Conservation (phyloP, 768 basidiomycete genomes). For the Collybia sordida region DNA sequence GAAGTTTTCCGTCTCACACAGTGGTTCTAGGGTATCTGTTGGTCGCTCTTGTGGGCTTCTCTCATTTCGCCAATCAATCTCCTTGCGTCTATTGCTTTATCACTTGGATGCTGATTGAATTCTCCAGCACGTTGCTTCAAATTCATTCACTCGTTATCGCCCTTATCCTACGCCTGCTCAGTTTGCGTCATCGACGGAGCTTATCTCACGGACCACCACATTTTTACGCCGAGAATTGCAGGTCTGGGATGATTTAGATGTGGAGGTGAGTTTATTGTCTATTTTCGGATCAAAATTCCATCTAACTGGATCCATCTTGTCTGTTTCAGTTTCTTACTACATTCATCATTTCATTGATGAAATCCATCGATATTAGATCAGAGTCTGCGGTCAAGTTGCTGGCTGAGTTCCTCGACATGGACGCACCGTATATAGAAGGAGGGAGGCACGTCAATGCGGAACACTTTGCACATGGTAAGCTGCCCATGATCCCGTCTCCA, state of each 20-base stretch:
- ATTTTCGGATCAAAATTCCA: conserved; percentile 2
- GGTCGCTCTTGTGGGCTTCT: neutral
- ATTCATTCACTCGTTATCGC: conserved; percentile 80
- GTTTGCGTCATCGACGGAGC: conserved; percentile 74
- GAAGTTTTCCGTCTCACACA: neutral
- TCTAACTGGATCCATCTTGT: conserved; percentile 5
- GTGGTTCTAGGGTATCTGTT: neutral
- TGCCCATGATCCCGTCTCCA: neutral
- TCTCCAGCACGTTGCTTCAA: conserved; percentile 85
- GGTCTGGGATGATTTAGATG: conserved; percentile 88
- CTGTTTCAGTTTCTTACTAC: conserved; percentile 76
- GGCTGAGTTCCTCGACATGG: conserved; percentile 87
- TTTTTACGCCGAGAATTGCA: conserved; percentile 85
- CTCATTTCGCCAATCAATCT: neutral
- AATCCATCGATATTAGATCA: conserved; percentile 89
- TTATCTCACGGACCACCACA: conserved; percentile 71
- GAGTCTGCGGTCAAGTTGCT: conserved; percentile 83
- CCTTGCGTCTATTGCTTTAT: neutral
- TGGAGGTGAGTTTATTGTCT: conserved; percentile 58
- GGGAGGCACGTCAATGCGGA: conserved; percentile 72
- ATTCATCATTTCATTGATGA: conserved; percentile 88
- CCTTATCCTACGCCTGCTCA: conserved; percentile 88
- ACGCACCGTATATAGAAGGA: conserved; percentile 54
- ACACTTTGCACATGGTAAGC: conserved; percentile 89
- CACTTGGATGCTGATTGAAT: neutral